Evolutionary conservation across 1,139 yeast genomes (phyloP).

Genomic region (Geotrichum candidum): DNA sequence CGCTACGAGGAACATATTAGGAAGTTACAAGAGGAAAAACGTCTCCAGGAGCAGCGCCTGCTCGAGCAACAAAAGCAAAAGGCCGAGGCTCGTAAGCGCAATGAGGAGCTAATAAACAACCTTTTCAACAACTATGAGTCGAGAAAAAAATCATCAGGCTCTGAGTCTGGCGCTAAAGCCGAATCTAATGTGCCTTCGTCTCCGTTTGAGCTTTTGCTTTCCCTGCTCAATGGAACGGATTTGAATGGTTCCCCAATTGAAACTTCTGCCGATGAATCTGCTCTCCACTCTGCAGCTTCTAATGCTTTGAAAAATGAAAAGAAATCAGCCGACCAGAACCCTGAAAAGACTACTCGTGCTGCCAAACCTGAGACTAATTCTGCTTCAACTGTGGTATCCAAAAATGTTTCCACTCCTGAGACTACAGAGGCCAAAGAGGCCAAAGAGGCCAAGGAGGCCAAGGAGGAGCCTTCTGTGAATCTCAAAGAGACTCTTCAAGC

Average conservation of each 20-base stretch:
- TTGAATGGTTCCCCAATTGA: neutral
- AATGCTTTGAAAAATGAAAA: neutral
- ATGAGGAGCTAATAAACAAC: neutral
- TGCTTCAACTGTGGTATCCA: neutral
- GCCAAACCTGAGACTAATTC: neutral
- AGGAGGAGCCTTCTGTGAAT: neutral
- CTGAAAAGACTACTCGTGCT: neutral
- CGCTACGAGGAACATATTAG: constrained; percentile 1
- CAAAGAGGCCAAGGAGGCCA: neutral
- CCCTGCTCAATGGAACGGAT: neutral
- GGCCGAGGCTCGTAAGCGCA: constrained; percentile 3
- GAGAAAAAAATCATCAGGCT: neutral
- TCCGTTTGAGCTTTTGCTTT: constrained; percentile 3
- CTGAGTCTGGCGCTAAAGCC: neutral
- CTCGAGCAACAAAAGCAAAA: neutral
- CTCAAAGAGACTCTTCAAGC: neutral
- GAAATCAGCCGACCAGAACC: neutral
- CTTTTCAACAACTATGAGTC: neutral
- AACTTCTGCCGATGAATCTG: neutral
- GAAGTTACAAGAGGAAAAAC: constrained; percentile 2
- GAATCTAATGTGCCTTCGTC: neutral
- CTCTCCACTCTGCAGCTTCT: neutral
- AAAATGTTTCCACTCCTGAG: neutral
- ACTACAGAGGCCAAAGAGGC: neutral
- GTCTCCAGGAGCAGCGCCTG: neutral